phyloP scores from a whole-genome alignment of 2,329 filamentous ascomycete species.

The Neopestalotiopsis sp. region DNA sequence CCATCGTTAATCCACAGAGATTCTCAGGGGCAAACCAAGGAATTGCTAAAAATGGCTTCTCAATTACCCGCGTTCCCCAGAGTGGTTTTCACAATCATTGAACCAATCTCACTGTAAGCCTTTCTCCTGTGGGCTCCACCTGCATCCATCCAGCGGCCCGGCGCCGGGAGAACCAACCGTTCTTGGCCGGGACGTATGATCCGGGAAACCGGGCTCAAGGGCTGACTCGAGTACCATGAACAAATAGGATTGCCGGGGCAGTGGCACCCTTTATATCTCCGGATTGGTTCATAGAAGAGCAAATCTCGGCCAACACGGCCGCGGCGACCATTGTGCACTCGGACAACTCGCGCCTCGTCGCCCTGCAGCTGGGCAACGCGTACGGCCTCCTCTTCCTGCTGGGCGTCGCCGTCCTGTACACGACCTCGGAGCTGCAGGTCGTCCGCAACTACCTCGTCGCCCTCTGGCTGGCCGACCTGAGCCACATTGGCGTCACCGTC shows the following conservation, averaged over 20 bases:
- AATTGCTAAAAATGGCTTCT: constrained; percentile 55
- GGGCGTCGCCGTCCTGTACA: constrained; percentile 67
- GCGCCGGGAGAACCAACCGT: not conserved
- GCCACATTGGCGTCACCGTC: constrained; percentile 69
- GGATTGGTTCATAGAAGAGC: constrained; percentile 68
- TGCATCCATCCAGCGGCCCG: constrained; percentile 22
- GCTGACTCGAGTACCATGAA: not conserved
- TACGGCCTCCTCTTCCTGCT: constrained; percentile 71
- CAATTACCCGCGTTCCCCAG: constrained; percentile 69
- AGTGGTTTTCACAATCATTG: constrained; percentile 70
- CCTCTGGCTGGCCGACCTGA: constrained; percentile 69
- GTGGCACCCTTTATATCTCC: constrained; percentile 60
- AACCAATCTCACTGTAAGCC: constrained; percentile 71
- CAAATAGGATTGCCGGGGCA: constrained; percentile 64
- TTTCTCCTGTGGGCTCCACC: not conserved
- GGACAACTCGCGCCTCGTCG: constrained; percentile 59
- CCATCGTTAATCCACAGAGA: not conserved
- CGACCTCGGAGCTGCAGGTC: constrained; percentile 68
- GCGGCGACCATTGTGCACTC: constrained; percentile 42
- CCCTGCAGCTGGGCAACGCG: constrained; percentile 72
- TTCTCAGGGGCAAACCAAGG: not conserved
- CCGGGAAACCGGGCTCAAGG: not conserved
- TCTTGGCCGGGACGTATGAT: not conserved
- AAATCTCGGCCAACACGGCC: constrained; percentile 58
- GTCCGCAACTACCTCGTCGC: constrained; percentile 71